Conservation (phyloP, 192 early-diverging fungal species). For the Rhizophlyctis rosea region DNA sequence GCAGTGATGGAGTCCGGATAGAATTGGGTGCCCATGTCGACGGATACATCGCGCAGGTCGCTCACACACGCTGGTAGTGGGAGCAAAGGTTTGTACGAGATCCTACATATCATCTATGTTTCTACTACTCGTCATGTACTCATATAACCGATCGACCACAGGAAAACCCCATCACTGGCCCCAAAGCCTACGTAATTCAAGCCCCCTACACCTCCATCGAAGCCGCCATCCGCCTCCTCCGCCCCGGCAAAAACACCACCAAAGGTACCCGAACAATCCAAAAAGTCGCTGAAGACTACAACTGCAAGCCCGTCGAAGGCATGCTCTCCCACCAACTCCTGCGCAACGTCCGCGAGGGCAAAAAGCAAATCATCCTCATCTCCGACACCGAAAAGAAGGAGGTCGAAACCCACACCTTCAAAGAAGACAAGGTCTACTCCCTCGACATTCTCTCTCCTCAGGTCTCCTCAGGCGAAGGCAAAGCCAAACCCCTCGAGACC, state of each 20-base stretch:
- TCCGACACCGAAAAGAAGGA: conserved; percentile 70
- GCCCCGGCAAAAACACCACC: conserved; percentile 71
- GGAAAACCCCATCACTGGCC: conserved; percentile 67
- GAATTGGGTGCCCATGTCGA: conserved; percentile 92
- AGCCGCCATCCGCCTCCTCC: conserved; percentile 80
- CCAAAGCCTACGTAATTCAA: conserved; percentile 80
- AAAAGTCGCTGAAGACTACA: conserved; percentile 77
- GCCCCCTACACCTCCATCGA: conserved; percentile 84
- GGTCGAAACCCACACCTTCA: conserved; percentile 55
- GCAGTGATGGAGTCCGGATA: conserved; percentile 87
- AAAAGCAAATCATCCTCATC: conserved; percentile 91
- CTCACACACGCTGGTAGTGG: conserved; percentile 86
- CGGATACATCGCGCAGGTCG: conserved; percentile 83
- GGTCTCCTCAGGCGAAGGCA: conserved; percentile 88
- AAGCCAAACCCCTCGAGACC: conserved; percentile 55
- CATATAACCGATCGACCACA: neutral
- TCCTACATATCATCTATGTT: conserved; percentile 1
- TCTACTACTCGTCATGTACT: no score
- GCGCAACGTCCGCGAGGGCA: conserved; percentile 85
- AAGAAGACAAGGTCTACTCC: conserved; percentile 88
- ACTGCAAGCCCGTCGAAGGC: conserved; percentile 85
- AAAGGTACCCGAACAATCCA: conserved; percentile 75
- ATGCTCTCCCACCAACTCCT: conserved; percentile 87
- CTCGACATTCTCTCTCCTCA: conserved; percentile 87
- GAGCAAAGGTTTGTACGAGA: conserved; percentile 50